Evolutionary conservation across 2,329 filamentous ascomycete species (phyloP), one percentile per base, ranked within the genome.

Genomic region (Alternaria sp.): DNA sequence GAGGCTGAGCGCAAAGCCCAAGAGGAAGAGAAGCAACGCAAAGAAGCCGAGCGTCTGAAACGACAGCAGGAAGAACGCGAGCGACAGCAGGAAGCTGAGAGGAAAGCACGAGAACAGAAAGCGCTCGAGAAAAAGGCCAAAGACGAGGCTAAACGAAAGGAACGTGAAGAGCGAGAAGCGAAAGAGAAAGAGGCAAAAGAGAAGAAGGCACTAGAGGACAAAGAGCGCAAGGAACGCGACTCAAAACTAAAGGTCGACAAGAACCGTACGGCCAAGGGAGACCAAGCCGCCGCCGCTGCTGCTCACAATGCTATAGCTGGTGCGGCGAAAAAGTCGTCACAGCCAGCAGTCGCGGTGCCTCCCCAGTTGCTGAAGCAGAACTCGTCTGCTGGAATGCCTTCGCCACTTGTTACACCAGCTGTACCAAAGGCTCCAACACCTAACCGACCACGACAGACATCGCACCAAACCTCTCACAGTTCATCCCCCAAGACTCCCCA

Each of bases 1-100:
- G 95, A 99, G 74, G 91, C 92, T 4, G 92, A 96, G 78, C 93
- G 90, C 78, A 96, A 92, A 78, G 91, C 91, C 28, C 92, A 93
- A 65, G 95, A 98, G 73, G 94, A 97, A 72, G 94, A 97, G 70
- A 89, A 90, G 52, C 82, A 89, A 59, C 87, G 89, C 57, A 97
- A 93, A 77, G 94, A 98, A 75, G 90, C 90, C 4, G 94, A 98
- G 71, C 91, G 91, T 73, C 87, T 90, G 75, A 89, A 89, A 63
- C 88, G 91, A 49, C 82, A 91, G 56, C 90, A 93, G 72, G 93
- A 97, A 74, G 93, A 96, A 76, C 89, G 92, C 66, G 93, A 96
- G 70, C 88, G 89, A 67, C 92, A 96, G 72, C 91, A 90, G 28
- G 94, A 97, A 76, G 85, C 87, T 60, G 94, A 98, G 77, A 89